Base-by-base conservation (phyloP, 1,284 basidiomycete species). In the Heterobasidion irregulare region DNA sequence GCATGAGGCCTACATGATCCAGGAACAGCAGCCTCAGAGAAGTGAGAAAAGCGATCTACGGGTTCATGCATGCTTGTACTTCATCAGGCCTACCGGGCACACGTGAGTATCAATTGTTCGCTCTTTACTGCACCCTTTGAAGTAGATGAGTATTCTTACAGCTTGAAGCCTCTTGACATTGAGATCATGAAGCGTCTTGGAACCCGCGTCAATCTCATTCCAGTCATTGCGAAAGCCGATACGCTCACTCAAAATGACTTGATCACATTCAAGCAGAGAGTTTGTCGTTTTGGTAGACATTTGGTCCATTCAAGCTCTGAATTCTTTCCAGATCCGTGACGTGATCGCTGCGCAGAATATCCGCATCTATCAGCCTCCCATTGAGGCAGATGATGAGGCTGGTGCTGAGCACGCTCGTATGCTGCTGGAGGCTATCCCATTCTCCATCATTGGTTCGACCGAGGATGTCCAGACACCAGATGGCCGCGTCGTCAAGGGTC, bases 101-200 rank as follows among this genome's bases (percentile, higher is more conserved):
- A 94, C 94, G 92, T 95, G 69, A 71, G 86, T 79, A 47, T 10
- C 35, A 35, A 33, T 54, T 41, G 54, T 48, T 43, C 15, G 53
- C 12, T 15, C 9, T 2, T 6, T n/a, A 19, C 26, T 13, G 12
- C 16, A 4, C 54, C 50, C 26, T 7, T 33, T 26, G 38, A 34
- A 50, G 48, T 48, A 53, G 47, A 53, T 51, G 50, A 33, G 43
- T 45, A 15, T 34, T 54, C 10, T 41, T 9, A 55, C 63, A 94
- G 92, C 2, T 76, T 99, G 64, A 99, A 98, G 75, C 97, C 97
- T 44, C 82, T 99, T 53, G 96, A 99, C 68, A 96, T 99, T 64
- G 97, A 98, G 76, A 95, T 95, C 68, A 98, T 98, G 95, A 98
- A 97, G 80, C 87, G 93, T 58, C 83, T 98, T 36, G 94, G 94